Base-by-base conservation (phyloP, 108 stramenopile species). In the Conticribra guillardii region DNA sequence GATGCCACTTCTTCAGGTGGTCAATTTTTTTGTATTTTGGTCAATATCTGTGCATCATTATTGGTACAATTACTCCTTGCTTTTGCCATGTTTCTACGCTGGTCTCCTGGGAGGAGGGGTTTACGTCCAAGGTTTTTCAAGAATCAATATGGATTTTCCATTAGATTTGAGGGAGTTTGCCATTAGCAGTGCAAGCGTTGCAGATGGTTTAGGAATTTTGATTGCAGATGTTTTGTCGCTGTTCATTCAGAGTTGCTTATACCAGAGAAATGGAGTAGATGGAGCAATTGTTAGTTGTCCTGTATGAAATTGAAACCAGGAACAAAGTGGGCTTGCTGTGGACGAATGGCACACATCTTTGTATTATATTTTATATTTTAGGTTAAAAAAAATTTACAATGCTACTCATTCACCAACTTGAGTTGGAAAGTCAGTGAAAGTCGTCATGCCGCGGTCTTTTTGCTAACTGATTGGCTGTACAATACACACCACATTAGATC, bases 21-120 rank as follows among this genome's bases (percentile, higher is more conserved):
- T 79, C 21, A 87, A 92, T 48, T 64, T 96, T 15, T 49, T 67
- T n/a, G 61, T 96, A 69, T 96, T 91, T 67, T 81, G 74, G 54
- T 4, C 71, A 31, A 74, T 64, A 27, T 73, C 81, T 11, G 16
- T 73, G 0, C 47, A 60, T 48, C 76, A 79, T 31, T 70, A 69
- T 34, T 69, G 64, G 61, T 80, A 76, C 54, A 67, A 61, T 54
- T 53, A 68, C 55, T 50, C 44, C 65, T 66, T 85, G 53, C 64
- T 89, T 21, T 18, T 80, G 1, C 61, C 80, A 18, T 85, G 86
- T 45, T 78, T 91, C 24, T 73, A 80, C 41, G 85, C 82, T 1
- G 94, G 94, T 15, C 54, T 89, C 22, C 59, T 96, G 18, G 94
- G 94, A 24, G 94, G 91, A 15, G 84, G 73, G 22, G 89, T 92